A percentile compares a stretch with the other conserved stretches of the same genome.
phyloP scores from a whole-genome alignment of 805 yeast genomes.

The Isabelozyma pseudorhagii region DNA sequence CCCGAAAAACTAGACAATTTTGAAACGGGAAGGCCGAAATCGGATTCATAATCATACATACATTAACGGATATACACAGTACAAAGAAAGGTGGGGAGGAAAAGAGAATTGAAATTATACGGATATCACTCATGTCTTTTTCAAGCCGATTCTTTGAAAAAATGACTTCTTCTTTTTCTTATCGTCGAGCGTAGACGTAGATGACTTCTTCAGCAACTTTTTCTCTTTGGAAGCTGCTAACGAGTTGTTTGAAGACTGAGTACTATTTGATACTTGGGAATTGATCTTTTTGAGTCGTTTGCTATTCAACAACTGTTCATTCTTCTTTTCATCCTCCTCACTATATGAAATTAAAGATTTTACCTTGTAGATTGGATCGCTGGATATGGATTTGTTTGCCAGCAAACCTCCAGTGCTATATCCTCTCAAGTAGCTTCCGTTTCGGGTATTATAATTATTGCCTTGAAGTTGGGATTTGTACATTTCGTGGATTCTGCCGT shows the following conservation, averaged over 20 bases:
- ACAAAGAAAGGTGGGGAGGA: not conserved
- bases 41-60: not conserved
- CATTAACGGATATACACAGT: not conserved
- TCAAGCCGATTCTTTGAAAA: conserved; percentile 22
- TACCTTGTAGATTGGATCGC: conserved; percentile 34
- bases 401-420: not conserved
- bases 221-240: not conserved
- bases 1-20: too few species aligned
- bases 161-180: conserved; percentile 15
- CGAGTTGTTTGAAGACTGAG: not conserved
- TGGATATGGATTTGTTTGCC: not conserved
- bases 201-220: not conserved
- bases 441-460: not conserved
- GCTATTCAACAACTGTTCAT: conserved; percentile 1
- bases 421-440: not conserved
- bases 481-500: conserved; percentile 34
- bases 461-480: conserved; percentile 20
- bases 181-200: conserved; percentile 5
- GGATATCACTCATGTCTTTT: conserved; percentile 9
- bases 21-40: too few species aligned
- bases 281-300: not conserved
- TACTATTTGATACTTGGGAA: conserved; percentile 1
- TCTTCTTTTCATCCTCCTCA: conserved; percentile 27
- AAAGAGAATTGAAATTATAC: not conserved
- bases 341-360: conserved; percentile 34